Evolutionary conservation across 345 rosid species (phyloP).

Genomic region (Eucalyptus pauciflora): DNA sequence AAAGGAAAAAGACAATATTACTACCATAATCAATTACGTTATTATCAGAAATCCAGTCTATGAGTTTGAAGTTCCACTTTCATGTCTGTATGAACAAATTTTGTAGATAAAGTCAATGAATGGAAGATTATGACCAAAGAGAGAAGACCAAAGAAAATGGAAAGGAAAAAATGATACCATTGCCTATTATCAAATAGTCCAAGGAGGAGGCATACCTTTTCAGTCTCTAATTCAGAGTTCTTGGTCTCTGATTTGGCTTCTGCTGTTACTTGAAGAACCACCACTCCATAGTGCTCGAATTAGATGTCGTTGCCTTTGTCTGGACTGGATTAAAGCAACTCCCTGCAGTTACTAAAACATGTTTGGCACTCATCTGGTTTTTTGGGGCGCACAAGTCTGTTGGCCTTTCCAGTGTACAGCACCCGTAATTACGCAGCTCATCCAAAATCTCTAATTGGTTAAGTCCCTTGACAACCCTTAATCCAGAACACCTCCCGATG

Average conservation of each 20-base stretch:
- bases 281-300: no score
- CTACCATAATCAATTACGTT: no score
- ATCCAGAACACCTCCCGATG: not conserved
- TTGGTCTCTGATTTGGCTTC: no score
- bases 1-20: rapidly evolving
- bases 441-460: not conserved
- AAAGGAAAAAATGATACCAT: no score
- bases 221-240: no score
- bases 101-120: not conserved
- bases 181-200: no score
- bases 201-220: no score
- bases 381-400: not conserved
- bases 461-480: not conserved
- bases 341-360: no score
- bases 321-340: no score
- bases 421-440: not conserved
- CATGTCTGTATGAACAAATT: rapidly evolving
- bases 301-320: no score
- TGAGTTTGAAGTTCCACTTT: rapidly evolving
- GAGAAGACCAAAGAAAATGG: not conserved
- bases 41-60: rapidly evolving
- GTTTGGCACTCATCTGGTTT: no score
- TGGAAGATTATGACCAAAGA: not conserved
- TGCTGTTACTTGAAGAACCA: no score
- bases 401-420: not conserved